phyloP scores from a whole-genome alignment of 2,329 filamentous ascomycete species.

The Penicillium sp. region DNA sequence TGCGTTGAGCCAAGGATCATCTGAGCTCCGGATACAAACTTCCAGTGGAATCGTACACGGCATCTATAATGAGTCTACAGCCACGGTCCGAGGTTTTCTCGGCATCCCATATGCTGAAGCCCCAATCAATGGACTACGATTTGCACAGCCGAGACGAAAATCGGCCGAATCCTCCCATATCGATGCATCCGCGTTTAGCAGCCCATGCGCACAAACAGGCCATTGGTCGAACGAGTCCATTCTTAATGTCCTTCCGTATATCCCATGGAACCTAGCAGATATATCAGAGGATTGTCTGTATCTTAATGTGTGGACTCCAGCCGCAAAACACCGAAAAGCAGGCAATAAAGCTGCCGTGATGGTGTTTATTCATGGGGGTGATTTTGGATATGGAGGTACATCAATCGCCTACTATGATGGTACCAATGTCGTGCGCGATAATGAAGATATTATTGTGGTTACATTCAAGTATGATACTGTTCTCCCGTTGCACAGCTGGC shows the following conservation, averaged over 20 bases:
- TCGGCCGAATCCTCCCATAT: constrained; percentile 30
- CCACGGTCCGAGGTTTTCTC: constrained; percentile 37
- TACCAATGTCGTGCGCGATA: constrained; percentile 16
- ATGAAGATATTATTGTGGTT: constrained; percentile 22
- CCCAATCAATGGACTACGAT: constrained; percentile 49
- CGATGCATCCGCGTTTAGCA: constrained; percentile 28
- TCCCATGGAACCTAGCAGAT: constrained; percentile 9
- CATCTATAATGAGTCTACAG: constrained; percentile 19
- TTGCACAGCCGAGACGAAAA: constrained; percentile 37
- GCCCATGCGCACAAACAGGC: constrained; percentile 11
- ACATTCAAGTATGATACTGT: constrained; percentile 18
- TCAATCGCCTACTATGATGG: constrained; percentile 20
- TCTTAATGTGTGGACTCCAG: constrained; percentile 24
- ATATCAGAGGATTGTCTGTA: constrained; percentile 26
- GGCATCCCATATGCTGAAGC: constrained; percentile 53
- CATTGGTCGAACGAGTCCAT: constrained; percentile 18
- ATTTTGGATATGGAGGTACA: constrained; percentile 13
- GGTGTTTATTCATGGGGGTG: constrained; percentile 26
- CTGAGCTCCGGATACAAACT: constrained; percentile 14
- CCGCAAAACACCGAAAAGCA: neutral
- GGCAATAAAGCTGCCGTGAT: constrained; percentile 14
- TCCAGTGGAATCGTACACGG: constrained; percentile 22
- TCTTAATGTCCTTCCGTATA: constrained; percentile 21
- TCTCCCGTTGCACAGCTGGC: neutral
- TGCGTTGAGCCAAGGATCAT: neutral